These are phyloP conservation scores for Protomyces pachydermus DNA, from an alignment of 1,139 yeast genomes.

Conservation along the genomic window DNA sequence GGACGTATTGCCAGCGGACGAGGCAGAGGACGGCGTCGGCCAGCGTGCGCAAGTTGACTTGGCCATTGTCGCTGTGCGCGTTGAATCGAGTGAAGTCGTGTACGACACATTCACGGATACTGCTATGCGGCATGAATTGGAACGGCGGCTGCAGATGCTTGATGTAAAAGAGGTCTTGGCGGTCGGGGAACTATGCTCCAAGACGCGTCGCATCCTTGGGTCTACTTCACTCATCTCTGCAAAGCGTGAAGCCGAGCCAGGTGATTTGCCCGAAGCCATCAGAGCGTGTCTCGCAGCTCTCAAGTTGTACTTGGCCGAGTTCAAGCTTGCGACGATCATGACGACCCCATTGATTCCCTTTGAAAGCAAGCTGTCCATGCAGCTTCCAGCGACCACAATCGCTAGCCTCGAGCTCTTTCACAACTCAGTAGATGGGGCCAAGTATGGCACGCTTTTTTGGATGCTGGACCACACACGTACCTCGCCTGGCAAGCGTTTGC, in stretches of 20 bases:
- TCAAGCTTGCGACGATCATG: conserved; percentile 54
- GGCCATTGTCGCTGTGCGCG: conserved; percentile 63
- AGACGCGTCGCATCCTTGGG: conserved; percentile 35
- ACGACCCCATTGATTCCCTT: conserved; percentile 52
- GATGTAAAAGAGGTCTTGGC: conserved; percentile 68
- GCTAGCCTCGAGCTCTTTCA: conserved; percentile 67
- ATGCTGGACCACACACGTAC: conserved; percentile 75
- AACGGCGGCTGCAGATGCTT: conserved; percentile 66
- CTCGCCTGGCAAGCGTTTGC: conserved; percentile 61
- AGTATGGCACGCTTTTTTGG: conserved; percentile 70
- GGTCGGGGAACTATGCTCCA: conserved; percentile 42
- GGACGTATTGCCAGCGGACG: background rate
- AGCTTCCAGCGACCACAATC: conserved; percentile 63
- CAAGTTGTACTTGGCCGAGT: conserved; percentile 55
- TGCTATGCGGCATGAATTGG: conserved; percentile 54
- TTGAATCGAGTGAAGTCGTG: conserved; percentile 71
- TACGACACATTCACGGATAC: conserved; percentile 64
- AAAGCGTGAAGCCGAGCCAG: background rate
- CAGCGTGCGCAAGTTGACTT: conserved; percentile 31
- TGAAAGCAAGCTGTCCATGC: conserved; percentile 53
- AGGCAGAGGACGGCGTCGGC: background rate
- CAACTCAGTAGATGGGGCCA: conserved; percentile 54
- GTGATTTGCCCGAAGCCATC: conserved; percentile 35
- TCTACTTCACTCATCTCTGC: background rate
- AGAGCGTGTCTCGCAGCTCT: conserved; percentile 50